These are phyloP conservation scores for Astragalus glycyphyllos DNA, from an alignment of 306 rosid genomes.

Conservation along the genomic window DNA sequence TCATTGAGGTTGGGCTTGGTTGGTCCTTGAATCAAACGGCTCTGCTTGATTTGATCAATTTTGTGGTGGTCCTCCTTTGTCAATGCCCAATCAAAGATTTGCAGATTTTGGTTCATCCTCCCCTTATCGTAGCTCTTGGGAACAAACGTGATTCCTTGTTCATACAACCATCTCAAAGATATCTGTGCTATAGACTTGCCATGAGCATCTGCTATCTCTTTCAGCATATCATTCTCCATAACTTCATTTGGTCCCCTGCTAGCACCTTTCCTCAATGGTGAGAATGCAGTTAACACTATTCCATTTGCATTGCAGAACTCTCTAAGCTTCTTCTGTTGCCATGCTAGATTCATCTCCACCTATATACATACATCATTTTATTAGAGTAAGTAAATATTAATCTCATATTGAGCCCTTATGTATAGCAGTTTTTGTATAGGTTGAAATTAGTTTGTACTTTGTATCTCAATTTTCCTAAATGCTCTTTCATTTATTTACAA, in stretches of 20 bases:
- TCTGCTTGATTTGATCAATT: constrained; percentile 48
- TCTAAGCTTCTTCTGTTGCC: constrained; percentile 69
- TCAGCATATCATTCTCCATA: constrained; percentile 56
- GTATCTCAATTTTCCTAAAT: too few species aligned
- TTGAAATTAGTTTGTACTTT: too few species aligned
- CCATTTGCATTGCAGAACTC: constrained; percentile 59
- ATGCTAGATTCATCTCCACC: constrained; percentile 74
- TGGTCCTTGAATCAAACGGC: constrained; percentile 56
- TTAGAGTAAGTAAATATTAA: background rate
- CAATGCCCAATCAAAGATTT: constrained; percentile 58
- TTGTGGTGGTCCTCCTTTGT: constrained; percentile 47
- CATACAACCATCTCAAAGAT: constrained; percentile 60
- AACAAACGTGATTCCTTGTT: constrained; percentile 52
- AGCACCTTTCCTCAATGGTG: constrained; percentile 63
- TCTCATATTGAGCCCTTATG: too few species aligned
- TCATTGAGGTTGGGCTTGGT: constrained; percentile 56
- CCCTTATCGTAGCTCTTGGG: constrained; percentile 64
- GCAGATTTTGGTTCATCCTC: constrained; percentile 59
- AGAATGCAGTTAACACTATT: constrained; percentile 58
- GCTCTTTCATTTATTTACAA: too few species aligned
- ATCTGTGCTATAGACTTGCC: constrained; percentile 62
- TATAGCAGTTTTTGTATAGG: too few species aligned
- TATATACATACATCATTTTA: constrained; percentile 21
- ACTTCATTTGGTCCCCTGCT: constrained; percentile 59
- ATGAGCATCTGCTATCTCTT: constrained; percentile 53